These are phyloP conservation scores for Trifolium dubium DNA, from an alignment of 306 rosid genomes.

Conservation along the genomic window DNA sequence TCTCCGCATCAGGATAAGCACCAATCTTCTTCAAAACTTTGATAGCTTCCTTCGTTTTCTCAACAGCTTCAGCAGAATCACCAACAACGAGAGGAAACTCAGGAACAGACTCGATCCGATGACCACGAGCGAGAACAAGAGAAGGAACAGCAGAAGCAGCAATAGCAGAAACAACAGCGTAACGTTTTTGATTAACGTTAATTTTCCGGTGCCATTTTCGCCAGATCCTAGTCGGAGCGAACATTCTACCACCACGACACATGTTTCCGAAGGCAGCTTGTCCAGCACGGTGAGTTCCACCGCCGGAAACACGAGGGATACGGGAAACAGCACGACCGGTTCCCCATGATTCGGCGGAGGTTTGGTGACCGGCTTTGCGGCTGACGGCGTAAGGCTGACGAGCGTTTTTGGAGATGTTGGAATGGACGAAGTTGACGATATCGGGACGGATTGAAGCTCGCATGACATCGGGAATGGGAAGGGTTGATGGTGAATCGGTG, in stretches of 20 bases:
- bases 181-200: slow-evolving; percentile 8
- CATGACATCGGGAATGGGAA: slow-evolving; percentile 21
- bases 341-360: slow-evolving; percentile 12
- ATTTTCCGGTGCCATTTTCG: not conserved
- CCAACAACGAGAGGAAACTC: slow-evolving; percentile 50
- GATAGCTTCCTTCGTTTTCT: slow-evolving; percentile 5
- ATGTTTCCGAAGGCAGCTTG: slow-evolving; percentile 8
- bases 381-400: slow-evolving; percentile 17
- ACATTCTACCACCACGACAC: slow-evolving; percentile 21
- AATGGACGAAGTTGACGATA: slow-evolving; percentile 10
- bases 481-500: not conserved
- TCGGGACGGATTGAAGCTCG: slow-evolving; percentile 9
- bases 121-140: slow-evolving; percentile 73
- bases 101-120: slow-evolving; percentile 66
- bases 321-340: slow-evolving; percentile 16
- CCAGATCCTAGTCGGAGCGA: slow-evolving; percentile 2
- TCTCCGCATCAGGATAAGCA: slow-evolving; percentile 2
- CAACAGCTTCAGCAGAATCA: slow-evolving; percentile 1
- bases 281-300: slow-evolving; percentile 15
- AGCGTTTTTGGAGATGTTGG: slow-evolving; percentile 1
- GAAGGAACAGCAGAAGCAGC: slow-evolving; percentile 63
- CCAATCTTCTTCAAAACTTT: slow-evolving; percentile 2
- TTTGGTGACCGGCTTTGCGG: not conserved
- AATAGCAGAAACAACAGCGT: not conserved
- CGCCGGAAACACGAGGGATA: slow-evolving; percentile 14